Base-by-base conservation (phyloP, 805 yeast species). In the Kuraishia hungarica region DNA sequence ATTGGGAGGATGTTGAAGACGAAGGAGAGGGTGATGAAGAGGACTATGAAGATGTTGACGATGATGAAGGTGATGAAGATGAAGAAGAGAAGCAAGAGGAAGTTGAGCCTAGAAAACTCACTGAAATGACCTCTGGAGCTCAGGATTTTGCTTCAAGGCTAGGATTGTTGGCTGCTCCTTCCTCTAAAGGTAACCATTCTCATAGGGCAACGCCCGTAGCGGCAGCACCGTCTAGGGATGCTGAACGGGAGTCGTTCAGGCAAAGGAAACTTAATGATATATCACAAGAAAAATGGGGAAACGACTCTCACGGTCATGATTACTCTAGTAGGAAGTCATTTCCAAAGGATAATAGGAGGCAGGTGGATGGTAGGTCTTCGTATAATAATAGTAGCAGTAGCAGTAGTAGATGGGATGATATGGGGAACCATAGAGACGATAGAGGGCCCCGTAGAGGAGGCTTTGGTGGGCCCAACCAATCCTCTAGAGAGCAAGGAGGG, bases 61-160 rank as follows among this genome's bases (percentile, higher is more conserved):
- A 54, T 35, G 55, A 50, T 13, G 50, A 53, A 17, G 55, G 53
- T 10, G 56, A 59, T 11, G 6, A 17, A 26, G 24, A 53, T 35
- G 29, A 26, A 17, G 19, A 13, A 26, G 39, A 46, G 19, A 26
- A 39, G 21, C 48, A 50, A 23, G 48, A 35, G 19, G 50, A 28
- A n/a, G 21, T 28, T 13, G 39, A 39, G 4, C 51, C 51, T 7
- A 52, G 52, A 10, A 10, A 26, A 15, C 28, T 52, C 23, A 6
- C 48, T 2, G 52, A 52, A 20, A 22, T 54, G 19, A 28, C 53
- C 19, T 8, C 15, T 3, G 57, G 53, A 17, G 55, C 57, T 1
- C 57, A 53, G 26, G 51, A 52, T 35, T 21, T 52, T 17, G 54
- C 54, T 39, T 23, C 48, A 17, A 20, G 54, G 28, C 23, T 52